A percentile compares a stretch with the other conserved stretches of the same genome.
Evolutionary conservation across 495 filamentous ascomycete genomes (phyloP).

Genomic region (Elaphomyces granulatus): DNA sequence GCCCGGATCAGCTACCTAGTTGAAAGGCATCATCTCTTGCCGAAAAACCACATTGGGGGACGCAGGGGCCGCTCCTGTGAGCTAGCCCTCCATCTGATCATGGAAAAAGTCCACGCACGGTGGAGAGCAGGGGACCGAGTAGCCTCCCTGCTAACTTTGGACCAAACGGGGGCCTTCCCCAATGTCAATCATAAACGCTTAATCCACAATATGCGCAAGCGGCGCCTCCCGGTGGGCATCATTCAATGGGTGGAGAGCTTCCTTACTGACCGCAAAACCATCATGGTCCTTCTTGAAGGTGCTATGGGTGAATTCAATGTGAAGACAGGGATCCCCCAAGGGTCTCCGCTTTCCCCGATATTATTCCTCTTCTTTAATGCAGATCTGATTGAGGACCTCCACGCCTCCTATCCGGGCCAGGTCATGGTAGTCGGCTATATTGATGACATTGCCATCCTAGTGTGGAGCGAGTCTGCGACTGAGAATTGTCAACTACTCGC

Average conservation of each 20-base stretch:
- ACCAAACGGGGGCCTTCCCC: constrained; percentile 19
- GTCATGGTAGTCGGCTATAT: neutral
- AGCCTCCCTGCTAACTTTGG: constrained; percentile 8
- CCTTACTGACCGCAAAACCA: constrained; percentile 12
- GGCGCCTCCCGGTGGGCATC: neutral
- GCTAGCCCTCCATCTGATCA: constrained; percentile 11
- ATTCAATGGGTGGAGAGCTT: constrained; percentile 15
- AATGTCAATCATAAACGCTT: constrained; percentile 13
- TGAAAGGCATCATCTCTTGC: constrained; percentile 14
- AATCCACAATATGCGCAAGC: constrained; percentile 13
- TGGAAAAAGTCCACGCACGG: constrained; percentile 9
- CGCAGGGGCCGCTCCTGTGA: constrained; percentile 10
- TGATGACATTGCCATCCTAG: neutral
- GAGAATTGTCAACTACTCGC: neutral
- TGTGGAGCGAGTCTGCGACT: neutral
- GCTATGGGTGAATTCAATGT: neutral
- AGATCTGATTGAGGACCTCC: constrained; percentile 12
- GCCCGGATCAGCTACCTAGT: constrained; percentile 7
- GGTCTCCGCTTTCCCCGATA: constrained; percentile 23
- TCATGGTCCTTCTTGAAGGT: constrained; percentile 5
- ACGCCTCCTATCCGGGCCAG: neutral
- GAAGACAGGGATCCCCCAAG: constrained; percentile 9
- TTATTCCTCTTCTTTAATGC: constrained; percentile 20
- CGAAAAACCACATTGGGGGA: constrained; percentile 8
- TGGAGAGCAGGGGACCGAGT: constrained; percentile 6